Evolutionary conservation across 108 stramenopile species (phyloP), one percentile per base, ranked within the genome.

Genomic region (Skeletonema tropicum): DNA sequence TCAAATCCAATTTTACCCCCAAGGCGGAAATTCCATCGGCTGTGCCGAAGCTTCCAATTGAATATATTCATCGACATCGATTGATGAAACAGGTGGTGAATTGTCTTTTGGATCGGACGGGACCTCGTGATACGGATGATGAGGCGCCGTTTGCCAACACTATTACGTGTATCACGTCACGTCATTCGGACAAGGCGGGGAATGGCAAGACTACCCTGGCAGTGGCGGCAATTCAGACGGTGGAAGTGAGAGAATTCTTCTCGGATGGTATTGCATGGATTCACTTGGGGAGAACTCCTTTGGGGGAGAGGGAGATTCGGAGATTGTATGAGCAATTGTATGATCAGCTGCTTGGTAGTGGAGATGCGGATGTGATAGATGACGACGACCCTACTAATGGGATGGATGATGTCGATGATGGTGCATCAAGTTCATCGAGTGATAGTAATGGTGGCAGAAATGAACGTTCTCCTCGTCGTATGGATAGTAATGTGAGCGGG

Each of bases 241-340:
- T 94, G 23, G 94, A 94, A 66, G 89, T 94, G 2, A 72, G 94
- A 17, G 94, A 94, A 70, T 89, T 90, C n/a, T 94, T 94, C 60
- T 80, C 80, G 5, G 91, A 94, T 77, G 94, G 94, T n/a, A 94
- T 94, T 73, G 91, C 90, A 8, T 94, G 94, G 94, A 79, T 94
- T 45, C 87, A 91, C 57, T 76, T 94, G 15, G 94, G 94, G 7
- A 74, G 90, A 48, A 86, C 74, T 3, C 87, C 94, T 10, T 79
- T 94, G 61, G 69, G 79, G n/a, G 94, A 94, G 21, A 69, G 81
- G 66, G 94, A 94, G 71, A 76, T 94, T 58, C 87, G 94, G 23
- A 70, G 94, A 12, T 62, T 94, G 61, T 94, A 94, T 81, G 94
- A 92, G 70, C 91, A 94, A 68, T 66, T 94, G 45, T 88, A 92